Evolutionary conservation across 2,329 filamentous ascomycete genomes (phyloP), one percentile per base, ranked within the genome.

Genomic region (Fusarium sp.): DNA sequence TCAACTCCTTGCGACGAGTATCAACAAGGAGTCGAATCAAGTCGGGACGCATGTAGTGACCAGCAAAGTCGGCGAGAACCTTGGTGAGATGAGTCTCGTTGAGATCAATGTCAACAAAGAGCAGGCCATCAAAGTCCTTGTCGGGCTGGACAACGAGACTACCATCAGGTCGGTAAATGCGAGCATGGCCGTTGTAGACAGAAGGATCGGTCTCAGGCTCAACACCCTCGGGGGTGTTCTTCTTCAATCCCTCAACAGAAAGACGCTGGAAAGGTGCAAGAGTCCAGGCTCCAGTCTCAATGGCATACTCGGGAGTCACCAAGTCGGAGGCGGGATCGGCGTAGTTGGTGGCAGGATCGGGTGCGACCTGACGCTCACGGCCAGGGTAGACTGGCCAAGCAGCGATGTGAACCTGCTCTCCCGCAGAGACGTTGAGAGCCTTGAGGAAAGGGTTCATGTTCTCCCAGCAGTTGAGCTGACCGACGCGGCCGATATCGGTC

Each of bases 391-490:
- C 64, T 7, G 76, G 76, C 76, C 76, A 78, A 17, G 67, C 72
- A 9, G 76, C 74, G 1, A 78, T 55, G 34, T 78, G 76, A 3
- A 78, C 73, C 28, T 78, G 72, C n/a, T 76, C 76, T 3, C 72
- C 67, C 5, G 67, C 65, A 6, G 75, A 68, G 6, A 75, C 73
- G 14, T 74, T 75, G 36, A 77, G 72, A 5, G 68, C 63, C 55
- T 74, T 74, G 48, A 75, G 72, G 50, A 75, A 74, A 1, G 72
- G 73, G 49, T 75, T 75, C 73, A 75, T 83, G 63, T 89, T 84
- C 71, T 88, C 85, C 84, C 85, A 88, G 76, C 86, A 88, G 68
- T 86, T 87, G 26, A 88, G 77, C 6, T 82, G 83, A 0, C 86
- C 87, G 7, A 88, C 79, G 5, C 83, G 83, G 4, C 85, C 86